Conservation (phyloP, 2,329 filamentous ascomycete species). For the Monilinia vaccinii-corymbosi region DNA sequence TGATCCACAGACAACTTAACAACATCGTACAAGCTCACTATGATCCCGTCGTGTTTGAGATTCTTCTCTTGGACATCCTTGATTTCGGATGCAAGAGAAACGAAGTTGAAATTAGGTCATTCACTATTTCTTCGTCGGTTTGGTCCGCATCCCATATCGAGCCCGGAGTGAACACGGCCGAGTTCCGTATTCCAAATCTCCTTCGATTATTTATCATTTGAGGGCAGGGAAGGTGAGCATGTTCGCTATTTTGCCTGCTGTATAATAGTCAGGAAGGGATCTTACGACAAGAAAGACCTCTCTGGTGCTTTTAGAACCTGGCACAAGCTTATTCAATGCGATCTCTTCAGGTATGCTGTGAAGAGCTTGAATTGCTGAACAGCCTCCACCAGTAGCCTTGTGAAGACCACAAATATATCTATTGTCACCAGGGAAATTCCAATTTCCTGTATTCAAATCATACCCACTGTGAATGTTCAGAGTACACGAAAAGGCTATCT, state of each 20-base stretch:
- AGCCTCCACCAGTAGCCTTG: background rate
- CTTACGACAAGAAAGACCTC: background rate
- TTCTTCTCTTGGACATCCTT: background rate
- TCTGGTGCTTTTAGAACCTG: background rate
- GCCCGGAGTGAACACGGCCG: rapidly evolving
- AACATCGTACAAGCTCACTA: background rate
- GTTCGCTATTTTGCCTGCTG: background rate
- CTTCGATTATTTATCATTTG: background rate
- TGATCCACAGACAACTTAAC: background rate
- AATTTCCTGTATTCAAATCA: no score
- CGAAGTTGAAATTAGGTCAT: background rate
- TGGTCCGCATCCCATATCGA: background rate
- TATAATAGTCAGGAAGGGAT: background rate
- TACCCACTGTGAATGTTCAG: no score
- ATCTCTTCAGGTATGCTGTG: background rate
- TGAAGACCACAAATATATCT: no score
- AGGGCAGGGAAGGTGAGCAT: background rate
- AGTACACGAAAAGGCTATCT: background rate
- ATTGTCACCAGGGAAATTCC: background rate
- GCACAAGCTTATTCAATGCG: background rate
- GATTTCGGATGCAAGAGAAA: background rate
- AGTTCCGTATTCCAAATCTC: background rate
- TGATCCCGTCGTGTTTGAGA: background rate
- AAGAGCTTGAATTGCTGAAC: background rate
- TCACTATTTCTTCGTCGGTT: background rate